Conservation (phyloP, 2,329 filamentous ascomycete species). For the Aspergillus sergii region DNA sequence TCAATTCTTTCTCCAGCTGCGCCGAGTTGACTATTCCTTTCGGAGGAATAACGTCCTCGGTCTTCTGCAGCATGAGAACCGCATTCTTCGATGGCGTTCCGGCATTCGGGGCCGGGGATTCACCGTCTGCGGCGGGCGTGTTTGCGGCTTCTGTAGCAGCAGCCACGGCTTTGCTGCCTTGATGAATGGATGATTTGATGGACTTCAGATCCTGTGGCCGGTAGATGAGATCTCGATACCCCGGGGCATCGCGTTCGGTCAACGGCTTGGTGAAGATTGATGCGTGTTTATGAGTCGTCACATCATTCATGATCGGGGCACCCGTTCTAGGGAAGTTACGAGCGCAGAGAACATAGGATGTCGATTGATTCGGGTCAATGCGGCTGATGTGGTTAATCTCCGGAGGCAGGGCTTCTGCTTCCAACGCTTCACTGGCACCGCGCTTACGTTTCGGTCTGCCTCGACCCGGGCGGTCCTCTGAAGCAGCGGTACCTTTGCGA, state of each 20-base stretch:
- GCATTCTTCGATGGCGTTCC: constrained; percentile 44
- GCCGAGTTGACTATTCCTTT: constrained; percentile 89
- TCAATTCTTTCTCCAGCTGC: constrained; percentile 88
- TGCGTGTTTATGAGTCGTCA: constrained; percentile 74
- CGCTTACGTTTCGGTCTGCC: constrained; percentile 46
- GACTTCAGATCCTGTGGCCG: constrained; percentile 77
- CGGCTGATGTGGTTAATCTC: constrained; percentile 31
- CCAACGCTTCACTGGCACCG: constrained; percentile 34
- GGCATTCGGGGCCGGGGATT: constrained; percentile 41
- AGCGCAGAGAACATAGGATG: constrained; percentile 44
- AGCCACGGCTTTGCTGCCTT: constrained; percentile 48
- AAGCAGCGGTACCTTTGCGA: constrained; percentile 26
- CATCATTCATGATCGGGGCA: constrained; percentile 72
- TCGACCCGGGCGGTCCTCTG: constrained; percentile 32
- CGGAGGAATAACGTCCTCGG: constrained; percentile 78
- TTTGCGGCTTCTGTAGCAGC: constrained; percentile 63
- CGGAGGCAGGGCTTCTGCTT: constrained; percentile 30
- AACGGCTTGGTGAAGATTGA: constrained; percentile 78
- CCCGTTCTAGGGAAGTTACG: constrained; percentile 66
- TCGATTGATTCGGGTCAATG: constrained; percentile 31
- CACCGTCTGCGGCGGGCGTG: constrained; percentile 63
- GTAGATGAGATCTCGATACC: constrained; percentile 73
- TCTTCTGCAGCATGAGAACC: constrained; percentile 54
- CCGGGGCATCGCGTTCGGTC: constrained; percentile 73
- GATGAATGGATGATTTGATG: constrained; percentile 70